These are phyloP conservation scores for Clarireedia hainanense DNA, from an alignment of 2,329 filamentous ascomycete genomes.

Conservation along the genomic window DNA sequence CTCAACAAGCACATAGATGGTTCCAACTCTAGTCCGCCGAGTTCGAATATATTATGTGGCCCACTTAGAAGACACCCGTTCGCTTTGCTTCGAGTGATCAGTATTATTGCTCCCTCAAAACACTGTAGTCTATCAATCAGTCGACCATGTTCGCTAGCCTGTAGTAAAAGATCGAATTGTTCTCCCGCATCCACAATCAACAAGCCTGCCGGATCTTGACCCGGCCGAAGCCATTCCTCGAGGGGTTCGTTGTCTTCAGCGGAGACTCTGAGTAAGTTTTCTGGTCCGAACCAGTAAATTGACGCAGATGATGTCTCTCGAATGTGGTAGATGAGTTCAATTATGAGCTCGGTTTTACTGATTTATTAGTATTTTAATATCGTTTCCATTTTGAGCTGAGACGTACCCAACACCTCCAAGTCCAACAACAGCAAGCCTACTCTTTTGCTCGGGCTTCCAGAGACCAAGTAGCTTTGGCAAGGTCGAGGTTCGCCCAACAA, in stretches of 20 bases:
- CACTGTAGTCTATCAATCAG: constrained; percentile 15
- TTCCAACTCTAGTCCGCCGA: constrained; percentile 16
- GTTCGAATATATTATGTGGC: constrained; percentile 17
- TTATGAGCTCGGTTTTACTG: constrained; percentile 21
- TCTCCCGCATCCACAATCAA: constrained; percentile 20
- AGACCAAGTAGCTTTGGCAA: constrained; percentile 19
- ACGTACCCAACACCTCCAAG: constrained; percentile 23
- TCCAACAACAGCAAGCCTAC: constrained; percentile 19
- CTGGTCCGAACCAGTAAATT: constrained; percentile 20
- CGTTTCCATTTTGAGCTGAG: not conserved
- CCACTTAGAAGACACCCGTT: constrained; percentile 16
- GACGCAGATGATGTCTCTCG: constrained; percentile 19
- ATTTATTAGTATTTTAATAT: constrained; percentile 1
- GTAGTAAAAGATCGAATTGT: constrained; percentile 10
- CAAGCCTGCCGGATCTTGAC: constrained; percentile 9
- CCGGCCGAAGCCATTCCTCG: constrained; percentile 14
- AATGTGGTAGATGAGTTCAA: constrained; percentile 21
- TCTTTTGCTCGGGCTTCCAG: constrained; percentile 19
- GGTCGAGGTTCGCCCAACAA: constrained; percentile 16
- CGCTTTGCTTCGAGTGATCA: constrained; percentile 17
- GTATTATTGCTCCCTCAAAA: constrained; percentile 17
- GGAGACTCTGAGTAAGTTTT: constrained; percentile 9
- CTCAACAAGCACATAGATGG: constrained; percentile 16
- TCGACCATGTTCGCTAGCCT: not conserved
- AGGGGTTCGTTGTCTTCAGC: constrained; percentile 8